Evolutionary conservation across 2,329 filamentous ascomycete species (phyloP), one percentile per base, ranked within the genome.

Genomic region (Colletotrichum eremochloae): DNA sequence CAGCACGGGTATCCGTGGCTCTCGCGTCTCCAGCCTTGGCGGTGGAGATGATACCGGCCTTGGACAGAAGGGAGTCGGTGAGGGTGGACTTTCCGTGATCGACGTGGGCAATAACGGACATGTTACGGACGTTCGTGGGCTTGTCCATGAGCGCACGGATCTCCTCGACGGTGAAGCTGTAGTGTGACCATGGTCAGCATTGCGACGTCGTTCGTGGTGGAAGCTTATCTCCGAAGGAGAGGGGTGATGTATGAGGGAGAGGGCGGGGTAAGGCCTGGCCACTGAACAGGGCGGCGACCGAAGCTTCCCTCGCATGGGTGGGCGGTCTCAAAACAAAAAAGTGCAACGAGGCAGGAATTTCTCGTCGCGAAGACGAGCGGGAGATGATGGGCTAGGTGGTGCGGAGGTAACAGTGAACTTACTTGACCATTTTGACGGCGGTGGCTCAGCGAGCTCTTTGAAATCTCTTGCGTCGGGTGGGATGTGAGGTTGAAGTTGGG

Each of bases 21-120:
- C 96, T 93, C 78, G 93, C 92, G 84, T 97, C 94, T 86, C 96
- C 96, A 81, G 96, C 96, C 89, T 98, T 98, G 81, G 94, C 94
- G 80, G 94, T 94, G 80, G 96, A 98, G 84, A 99, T 98, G 84
- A 99, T 99, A 96, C 96, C 96, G 82, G 96, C 96, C 89, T 97
- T 96, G 89, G 97, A 95, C 84, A 99, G 93, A 78, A 99, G 94
- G 81, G 96, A 98, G 88, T 99, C 96, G 92, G 96, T 98, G 82
- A 99, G 91, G 84, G 96, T 99, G 81, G 96, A 99, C 89, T 99
- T 99, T 90, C 96, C 96, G 92, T 99, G 96, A 88, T 99, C 96
- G 92, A 99, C 95, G 90, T 99, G 96, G 86, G 96, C 96, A 94
- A 98, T 98, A 86, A 99, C 96, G 89, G 95, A 98, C 96, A 98